Base-by-base conservation (phyloP, 257 asterid genomes). In the Perilla frutescens region DNA sequence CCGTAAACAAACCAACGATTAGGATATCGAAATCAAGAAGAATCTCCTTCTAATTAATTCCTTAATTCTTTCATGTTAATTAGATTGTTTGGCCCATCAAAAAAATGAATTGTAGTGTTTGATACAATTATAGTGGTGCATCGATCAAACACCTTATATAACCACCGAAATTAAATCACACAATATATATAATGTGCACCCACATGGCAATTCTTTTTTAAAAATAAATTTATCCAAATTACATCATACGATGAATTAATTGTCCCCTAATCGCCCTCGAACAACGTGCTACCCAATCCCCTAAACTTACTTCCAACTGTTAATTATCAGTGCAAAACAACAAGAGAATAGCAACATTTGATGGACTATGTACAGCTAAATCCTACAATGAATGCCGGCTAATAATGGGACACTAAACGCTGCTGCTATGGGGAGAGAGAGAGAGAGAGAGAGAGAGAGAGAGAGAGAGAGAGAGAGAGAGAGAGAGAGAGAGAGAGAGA, bases 341-440 rank as follows among this genome's bases (percentile, higher is more conserved):
- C 63, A 76, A 74, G 66, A 64, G 51, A 64, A 59, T 64, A 41
- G 60, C 41, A 60, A 67, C 60, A 63, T 10, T 40, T n/a, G 45
- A 15, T 69, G 40, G 73, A 72, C 77, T 76, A 63, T 73, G 76
- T 76, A 81, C 85, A 84, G 86, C 89, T 84, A 84, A 74, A 79
- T 62, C 58, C 72, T 76, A 73, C 66, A 2, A 45, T 20, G 62
- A 63, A 70, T 79, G 92, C 88, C 84, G 88, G 88, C 89, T 66
- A 49, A 7, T 48, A 47, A 45, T 53, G 54, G 68, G 63, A 34
- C 61, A 70, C 50, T 62, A 41, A 62, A 37, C 45, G 20, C 20
- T n/a, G 72, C 72, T 64, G 63, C 48, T 65, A 9, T 13, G 20
- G 12, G 20, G 32, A 29, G 62, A 56, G 62, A 56, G 41, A 29